A percentile compares a stretch with the other conserved stretches of the same genome.
These are phyloP conservation scores for Phytophthora podocarpi DNA, from an alignment of 352 stramenopile genomes.

Conservation along the genomic window DNA sequence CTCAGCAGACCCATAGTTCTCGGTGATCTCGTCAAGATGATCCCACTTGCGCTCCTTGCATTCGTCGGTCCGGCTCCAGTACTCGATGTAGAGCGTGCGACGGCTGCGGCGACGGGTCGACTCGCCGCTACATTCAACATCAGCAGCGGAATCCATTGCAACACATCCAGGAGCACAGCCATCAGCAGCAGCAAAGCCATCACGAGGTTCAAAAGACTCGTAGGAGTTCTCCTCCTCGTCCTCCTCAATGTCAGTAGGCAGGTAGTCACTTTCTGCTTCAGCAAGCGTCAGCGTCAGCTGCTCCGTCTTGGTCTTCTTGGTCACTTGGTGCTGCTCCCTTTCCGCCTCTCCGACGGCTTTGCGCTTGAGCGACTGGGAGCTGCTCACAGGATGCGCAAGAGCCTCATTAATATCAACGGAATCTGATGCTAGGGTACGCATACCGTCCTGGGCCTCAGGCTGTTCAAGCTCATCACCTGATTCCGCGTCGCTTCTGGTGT, in stretches of 20 bases:
- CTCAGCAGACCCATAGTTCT: conserved; percentile 77
- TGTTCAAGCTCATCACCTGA: conserved; percentile 46
- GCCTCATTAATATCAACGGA: conserved; percentile 78
- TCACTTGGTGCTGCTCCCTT: conserved; percentile 23
- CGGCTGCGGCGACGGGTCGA: conserved; percentile 41
- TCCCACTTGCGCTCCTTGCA: conserved; percentile 91
- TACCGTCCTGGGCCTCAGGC: conserved; percentile 36
- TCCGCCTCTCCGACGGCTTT: conserved; percentile 48
- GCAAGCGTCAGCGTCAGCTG: conserved; percentile 21
- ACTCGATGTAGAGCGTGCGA: conserved; percentile 87
- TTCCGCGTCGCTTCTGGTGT: conserved; percentile 1
- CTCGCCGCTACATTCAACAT: conserved; percentile 62
- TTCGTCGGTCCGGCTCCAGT: conserved; percentile 88
- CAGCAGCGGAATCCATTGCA: conserved; percentile 45
- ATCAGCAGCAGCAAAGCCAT: conserved; percentile 27
- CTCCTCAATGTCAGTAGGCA: conserved; percentile 44
- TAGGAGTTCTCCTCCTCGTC: conserved; percentile 22
- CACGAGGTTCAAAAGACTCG: conserved; percentile 20
- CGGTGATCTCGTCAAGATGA: conserved; percentile 80
- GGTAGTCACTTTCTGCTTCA: conserved; percentile 47
- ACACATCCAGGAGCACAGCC: conserved; percentile 29
- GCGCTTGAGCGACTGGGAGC: conserved; percentile 66
- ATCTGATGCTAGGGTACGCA: conserved; percentile 39
- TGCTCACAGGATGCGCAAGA: conserved; percentile 70
- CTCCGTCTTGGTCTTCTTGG: conserved; percentile 41